These are phyloP conservation scores for Didymella pinodella DNA, from an alignment of 2,329 filamentous ascomycete species.

Conservation along the genomic window DNA sequence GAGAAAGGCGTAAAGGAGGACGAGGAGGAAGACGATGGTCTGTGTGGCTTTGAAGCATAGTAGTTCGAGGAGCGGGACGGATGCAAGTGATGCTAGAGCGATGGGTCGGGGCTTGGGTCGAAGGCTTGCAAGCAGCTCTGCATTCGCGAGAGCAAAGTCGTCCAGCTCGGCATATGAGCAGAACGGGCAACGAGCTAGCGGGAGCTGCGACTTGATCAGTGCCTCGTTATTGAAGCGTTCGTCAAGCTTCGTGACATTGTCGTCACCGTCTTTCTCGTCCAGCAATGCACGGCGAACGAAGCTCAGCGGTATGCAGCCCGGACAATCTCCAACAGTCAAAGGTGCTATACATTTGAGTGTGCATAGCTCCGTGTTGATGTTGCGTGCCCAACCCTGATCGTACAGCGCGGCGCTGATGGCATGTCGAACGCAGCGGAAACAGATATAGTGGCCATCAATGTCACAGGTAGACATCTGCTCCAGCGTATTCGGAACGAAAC, in stretches of 20 bases:
- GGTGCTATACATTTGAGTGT: conserved; percentile 86
- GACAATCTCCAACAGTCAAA: conserved; percentile 65
- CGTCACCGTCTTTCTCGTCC: conserved; percentile 72
- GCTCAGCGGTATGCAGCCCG: conserved; percentile 73
- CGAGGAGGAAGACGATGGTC: conserved; percentile 62
- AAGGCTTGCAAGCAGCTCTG: conserved; percentile 37
- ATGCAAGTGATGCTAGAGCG: conserved; percentile 35
- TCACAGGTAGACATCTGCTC: conserved; percentile 79
- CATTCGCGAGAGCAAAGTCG: conserved; percentile 47
- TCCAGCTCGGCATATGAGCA: conserved; percentile 92
- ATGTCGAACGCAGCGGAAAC: conserved; percentile 81
- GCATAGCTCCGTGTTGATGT: conserved; percentile 74
- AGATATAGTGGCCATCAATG: conserved; percentile 74
- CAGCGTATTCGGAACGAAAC: conserved; percentile 74
- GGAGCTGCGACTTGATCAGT: conserved; percentile 75
- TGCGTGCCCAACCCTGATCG: conserved; percentile 89
- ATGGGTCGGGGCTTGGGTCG: conserved; percentile 45
- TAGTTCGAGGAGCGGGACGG: conserved; percentile 44
- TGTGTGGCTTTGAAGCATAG: conserved; percentile 55
- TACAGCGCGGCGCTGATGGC: conserved; percentile 88
- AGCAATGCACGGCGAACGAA: conserved; percentile 77
- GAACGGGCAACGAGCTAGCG: conserved; percentile 85
- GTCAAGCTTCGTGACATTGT: conserved; percentile 78
- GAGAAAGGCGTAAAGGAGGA: conserved; percentile 46
- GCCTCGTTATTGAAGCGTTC: conserved; percentile 79